phyloP scores from a whole-genome alignment of 306 rosid genomes.

The Acacia acuminata region DNA sequence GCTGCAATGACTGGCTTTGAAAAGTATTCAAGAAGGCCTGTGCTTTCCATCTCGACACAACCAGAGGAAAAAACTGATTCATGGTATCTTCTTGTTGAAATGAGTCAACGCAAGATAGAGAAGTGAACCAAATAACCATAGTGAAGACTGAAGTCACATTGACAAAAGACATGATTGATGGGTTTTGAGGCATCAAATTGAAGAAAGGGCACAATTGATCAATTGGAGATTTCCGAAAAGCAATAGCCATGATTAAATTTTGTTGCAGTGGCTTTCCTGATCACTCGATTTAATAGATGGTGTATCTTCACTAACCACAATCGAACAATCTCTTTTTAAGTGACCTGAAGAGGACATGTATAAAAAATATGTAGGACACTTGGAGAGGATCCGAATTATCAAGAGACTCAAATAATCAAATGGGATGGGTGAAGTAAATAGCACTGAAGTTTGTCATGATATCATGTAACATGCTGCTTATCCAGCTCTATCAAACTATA shows the following conservation, averaged over 20 bases:
- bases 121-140: neutral
- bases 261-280: neutral
- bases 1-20: neutral
- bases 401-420: neutral
- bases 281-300: neutral
- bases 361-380: neutral
- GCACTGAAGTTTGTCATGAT: neutral
- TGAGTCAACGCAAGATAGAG: neutral
- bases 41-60: neutral
- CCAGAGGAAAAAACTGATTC: neutral
- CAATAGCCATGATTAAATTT: neutral
- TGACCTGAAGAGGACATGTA: neutral
- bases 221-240: neutral
- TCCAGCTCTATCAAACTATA: conserved; percentile 44
- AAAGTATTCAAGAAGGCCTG: neutral
- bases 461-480: conserved; percentile 8
- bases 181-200: neutral
- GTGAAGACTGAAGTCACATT: neutral
- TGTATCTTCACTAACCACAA: neutral
- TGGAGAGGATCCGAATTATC: neutral
- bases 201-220: neutral
- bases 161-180: neutral
- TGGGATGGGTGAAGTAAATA: conserved; percentile 8
- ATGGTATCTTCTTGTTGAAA: neutral
- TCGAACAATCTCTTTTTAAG: neutral